A percentile compares a stretch with the other conserved stretches of the same genome.
Evolutionary conservation across 768 basidiomycete species (phyloP).

Genomic region (Mycena chlorophos): DNA sequence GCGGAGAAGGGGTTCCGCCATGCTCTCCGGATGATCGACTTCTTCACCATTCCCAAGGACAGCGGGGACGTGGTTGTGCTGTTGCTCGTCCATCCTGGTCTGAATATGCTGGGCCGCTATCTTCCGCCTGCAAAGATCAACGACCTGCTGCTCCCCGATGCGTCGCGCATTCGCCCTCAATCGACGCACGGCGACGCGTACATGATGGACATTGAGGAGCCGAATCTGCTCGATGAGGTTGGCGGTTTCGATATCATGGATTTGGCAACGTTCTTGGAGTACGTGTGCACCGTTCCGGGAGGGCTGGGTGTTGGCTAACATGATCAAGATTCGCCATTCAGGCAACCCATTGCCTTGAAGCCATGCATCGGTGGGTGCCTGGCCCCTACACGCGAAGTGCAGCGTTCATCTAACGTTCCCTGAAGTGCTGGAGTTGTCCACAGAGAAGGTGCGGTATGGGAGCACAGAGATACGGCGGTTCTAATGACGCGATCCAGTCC

Average conservation of each 20-base stretch:
- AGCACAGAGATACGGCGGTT: too few relatives aligned
- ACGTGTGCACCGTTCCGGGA: slow-evolving; percentile 22
- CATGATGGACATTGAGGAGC: slow-evolving; percentile 51
- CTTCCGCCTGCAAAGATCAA: slow-evolving; percentile 67
- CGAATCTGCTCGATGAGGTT: slow-evolving; percentile 49
- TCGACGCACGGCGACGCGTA: slow-evolving; percentile 50
- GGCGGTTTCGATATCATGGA: slow-evolving; percentile 74
- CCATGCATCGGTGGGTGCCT: slow-evolving; percentile 44
- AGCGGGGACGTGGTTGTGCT: slow-evolving; percentile 70
- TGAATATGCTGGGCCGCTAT: slow-evolving; percentile 69
- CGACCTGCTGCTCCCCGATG: slow-evolving; percentile 62
- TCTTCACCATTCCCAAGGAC: slow-evolving; percentile 63
- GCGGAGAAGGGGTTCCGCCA: slow-evolving; percentile 56
- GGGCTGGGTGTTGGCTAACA: slow-evolving; percentile 5
- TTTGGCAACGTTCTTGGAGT: slow-evolving; percentile 75
- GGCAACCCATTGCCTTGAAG: slow-evolving; percentile 69
- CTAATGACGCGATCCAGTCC: slow-evolving; percentile 41
- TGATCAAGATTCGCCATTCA: slow-evolving; percentile 66
- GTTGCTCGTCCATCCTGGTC: slow-evolving; percentile 69
- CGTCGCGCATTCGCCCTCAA: slow-evolving; percentile 41
- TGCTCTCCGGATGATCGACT: slow-evolving; percentile 60
- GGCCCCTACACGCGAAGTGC: neutral
- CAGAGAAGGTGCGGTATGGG: slow-evolving; percentile 62
- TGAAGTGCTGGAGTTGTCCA: slow-evolving; percentile 59
- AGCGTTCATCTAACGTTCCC: neutral